A percentile compares a stretch with the other conserved stretches of the same genome.
These are phyloP conservation scores for Fusarium siculi DNA, from an alignment of 2,329 filamentous ascomycete genomes.

Conservation along the genomic window DNA sequence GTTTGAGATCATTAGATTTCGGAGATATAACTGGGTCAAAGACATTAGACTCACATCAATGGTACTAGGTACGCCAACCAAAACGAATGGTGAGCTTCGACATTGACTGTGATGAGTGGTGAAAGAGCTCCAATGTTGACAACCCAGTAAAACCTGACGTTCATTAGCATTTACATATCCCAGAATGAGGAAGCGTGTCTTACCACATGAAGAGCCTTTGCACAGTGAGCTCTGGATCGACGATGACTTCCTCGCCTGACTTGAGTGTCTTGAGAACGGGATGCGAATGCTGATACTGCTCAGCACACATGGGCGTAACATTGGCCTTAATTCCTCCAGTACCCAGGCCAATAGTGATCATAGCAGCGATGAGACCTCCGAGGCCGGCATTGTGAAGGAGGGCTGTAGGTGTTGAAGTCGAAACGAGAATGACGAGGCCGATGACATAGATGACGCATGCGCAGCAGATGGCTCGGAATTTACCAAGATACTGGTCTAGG, in stretches of 20 bases:
- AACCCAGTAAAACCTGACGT: conserved; percentile 1
- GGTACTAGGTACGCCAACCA: neutral
- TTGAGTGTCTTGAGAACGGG: conserved; percentile 7
- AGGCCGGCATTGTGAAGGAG: neutral
- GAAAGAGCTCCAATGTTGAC: conserved; percentile 9
- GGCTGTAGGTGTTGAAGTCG: neutral
- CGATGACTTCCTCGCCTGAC: neutral
- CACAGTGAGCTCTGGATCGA: neutral
- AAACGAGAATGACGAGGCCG: neutral
- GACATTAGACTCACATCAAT: neutral
- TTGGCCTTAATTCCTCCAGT: neutral
- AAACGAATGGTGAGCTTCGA: neutral
- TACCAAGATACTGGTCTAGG: conserved; percentile 1
- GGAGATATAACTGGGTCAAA: neutral
- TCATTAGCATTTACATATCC: accelerated
- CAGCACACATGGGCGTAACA: conserved; percentile 6
- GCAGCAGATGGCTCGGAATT: neutral
- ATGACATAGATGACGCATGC: neutral
- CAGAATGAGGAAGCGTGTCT: accelerated
- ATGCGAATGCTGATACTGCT: neutral
- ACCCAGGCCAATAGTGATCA: neutral
- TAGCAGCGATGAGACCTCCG: neutral
- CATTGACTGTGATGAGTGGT: neutral
- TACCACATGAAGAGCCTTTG: conserved; percentile 11
- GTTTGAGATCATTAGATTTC: neutral